Evolutionary conservation across 1,284 basidiomycete species (phyloP), one percentile per base, ranked within the genome.

Genomic region (Malassezia obtusa): DNA sequence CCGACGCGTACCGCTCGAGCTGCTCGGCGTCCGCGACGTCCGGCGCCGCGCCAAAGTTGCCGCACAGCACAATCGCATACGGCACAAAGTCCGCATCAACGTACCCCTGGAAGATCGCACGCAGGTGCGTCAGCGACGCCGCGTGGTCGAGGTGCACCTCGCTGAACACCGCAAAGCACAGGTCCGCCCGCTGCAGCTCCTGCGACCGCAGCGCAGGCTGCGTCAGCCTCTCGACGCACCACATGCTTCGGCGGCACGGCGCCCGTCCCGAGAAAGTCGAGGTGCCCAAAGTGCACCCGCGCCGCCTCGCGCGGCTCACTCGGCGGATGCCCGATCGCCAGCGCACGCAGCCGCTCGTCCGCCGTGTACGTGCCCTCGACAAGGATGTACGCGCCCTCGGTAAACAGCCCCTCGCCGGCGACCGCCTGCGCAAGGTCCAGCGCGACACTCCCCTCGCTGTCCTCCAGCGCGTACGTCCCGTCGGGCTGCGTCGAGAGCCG

Each of bases 311-410:
- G 55, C 0, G 58, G 51, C 45, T 73, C 71, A 46, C 60, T 62
- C 2, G 94, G 94, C 1, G 94, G 94, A 75, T 98, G 92, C 1
- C 94, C 92, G 61, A 99, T 86, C 8, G 91, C 94, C 60, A 89
- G 82, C 7, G 95, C 89, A 55, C 85, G 80, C 49, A 99, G 79
- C 1, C 81, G 86, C 45, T 86, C 87, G 26, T 96, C 88, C 56
- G 89, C 83, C 0, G 88, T 95, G 71, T 96, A 99, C 68, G 91
- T 88, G 30, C 94, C 94, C 76, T 98, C 94, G 0, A 96, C 83
- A 9, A 99, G 80, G 1, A 90, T 88, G 75, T 95, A 86, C 57
- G 85, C 89, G 0, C 94, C 94, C 75, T 98, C 91, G 0, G 91
- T 95, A 69, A 96, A 98, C 14, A 99, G 76, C 0, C 94, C 94